Evolutionary conservation across 2,329 filamentous ascomycete species (phyloP).

Genomic region (Fusarium solani-melongenae): DNA sequence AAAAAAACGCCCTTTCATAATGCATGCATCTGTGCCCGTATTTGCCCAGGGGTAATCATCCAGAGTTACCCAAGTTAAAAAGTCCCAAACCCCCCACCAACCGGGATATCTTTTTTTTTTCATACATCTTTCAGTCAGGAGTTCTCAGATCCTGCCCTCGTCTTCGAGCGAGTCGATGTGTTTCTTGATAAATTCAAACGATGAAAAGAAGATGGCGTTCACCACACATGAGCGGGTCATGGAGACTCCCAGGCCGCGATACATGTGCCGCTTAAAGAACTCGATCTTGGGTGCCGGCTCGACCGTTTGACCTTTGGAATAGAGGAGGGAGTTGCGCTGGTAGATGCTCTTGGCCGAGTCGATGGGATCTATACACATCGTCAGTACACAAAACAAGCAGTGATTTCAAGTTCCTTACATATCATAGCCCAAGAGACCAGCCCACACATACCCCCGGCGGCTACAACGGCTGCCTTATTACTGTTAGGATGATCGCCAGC

Average conservation of each 20-base stretch:
- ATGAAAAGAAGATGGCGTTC: slow-evolving; percentile 91
- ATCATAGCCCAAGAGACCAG: slow-evolving; percentile 85
- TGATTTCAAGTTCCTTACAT: slow-evolving; percentile 61
- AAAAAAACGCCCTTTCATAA: slow-evolving; percentile 42
- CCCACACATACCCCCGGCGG: slow-evolving; percentile 83
- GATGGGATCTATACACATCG: slow-evolving; percentile 66
- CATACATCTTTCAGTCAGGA: background rate
- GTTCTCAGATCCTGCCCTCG: slow-evolving; percentile 30
- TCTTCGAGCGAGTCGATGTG: slow-evolving; percentile 68
- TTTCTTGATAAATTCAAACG: slow-evolving; percentile 86
- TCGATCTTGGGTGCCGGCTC: slow-evolving; percentile 77
- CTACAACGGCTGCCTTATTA: slow-evolving; percentile 80
- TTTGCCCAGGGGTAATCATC: slow-evolving; percentile 18
- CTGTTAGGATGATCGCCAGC: slow-evolving; percentile 78
- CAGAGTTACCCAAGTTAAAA: slow-evolving; percentile 17
- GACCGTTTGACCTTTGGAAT: slow-evolving; percentile 72
- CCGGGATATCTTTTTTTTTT: slow-evolving; percentile 12
- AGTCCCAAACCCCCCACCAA: slow-evolving; percentile 2
- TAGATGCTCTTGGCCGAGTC: slow-evolving; percentile 89
- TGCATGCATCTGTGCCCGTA: slow-evolving; percentile 36
- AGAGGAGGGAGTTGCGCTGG: slow-evolving; percentile 81
- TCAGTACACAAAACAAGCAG: background rate
- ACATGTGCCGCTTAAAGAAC: slow-evolving; percentile 82
- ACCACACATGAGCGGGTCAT: slow-evolving; percentile 85
- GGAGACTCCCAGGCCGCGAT: slow-evolving; percentile 83